phyloP scores from a whole-genome alignment of 2,329 filamentous ascomycete species.

The Colletotrichum shisoi region DNA sequence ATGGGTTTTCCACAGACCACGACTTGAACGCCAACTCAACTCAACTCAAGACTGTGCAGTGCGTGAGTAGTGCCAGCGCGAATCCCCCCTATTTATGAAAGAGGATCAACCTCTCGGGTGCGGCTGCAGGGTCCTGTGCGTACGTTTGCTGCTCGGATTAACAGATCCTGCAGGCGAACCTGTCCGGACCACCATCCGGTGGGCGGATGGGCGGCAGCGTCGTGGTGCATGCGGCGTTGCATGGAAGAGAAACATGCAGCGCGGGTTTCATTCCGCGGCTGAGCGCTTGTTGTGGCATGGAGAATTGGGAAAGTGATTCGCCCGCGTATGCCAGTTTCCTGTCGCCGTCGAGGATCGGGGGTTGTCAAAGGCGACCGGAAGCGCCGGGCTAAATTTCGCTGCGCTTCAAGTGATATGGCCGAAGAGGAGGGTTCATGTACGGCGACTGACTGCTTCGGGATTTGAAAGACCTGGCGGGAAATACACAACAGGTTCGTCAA shows the following conservation, averaged over 20 bases:
- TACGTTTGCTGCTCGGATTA: not conserved
- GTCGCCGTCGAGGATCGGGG: not conserved
- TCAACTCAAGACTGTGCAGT: not conserved
- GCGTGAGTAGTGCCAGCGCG: too few species aligned
- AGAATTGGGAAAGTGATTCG: not conserved
- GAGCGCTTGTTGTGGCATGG: not conserved
- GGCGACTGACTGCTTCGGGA: not conserved
- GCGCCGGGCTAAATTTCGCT: not conserved
- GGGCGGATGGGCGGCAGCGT: not conserved
- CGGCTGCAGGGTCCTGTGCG: constrained; percentile 13
- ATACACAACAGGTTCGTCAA: too few species aligned
- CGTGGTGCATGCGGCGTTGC: not conserved
- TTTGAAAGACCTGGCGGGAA: not conserved
- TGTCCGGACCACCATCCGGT: not conserved
- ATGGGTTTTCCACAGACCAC: not conserved
- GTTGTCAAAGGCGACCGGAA: not conserved
- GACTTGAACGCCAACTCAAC: not conserved
- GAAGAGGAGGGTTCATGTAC: not conserved
- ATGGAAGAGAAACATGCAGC: not conserved
- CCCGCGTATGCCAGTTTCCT: not conserved
- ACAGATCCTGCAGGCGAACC: constrained; percentile 9
- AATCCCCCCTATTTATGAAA: not conserved
- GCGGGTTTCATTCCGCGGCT: not conserved
- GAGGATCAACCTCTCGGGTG: not conserved
- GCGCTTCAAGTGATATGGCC: not conserved